phyloP scores from a whole-genome alignment of 2,329 filamentous ascomycete genomes.

The Epichloe aotearoae region DNA sequence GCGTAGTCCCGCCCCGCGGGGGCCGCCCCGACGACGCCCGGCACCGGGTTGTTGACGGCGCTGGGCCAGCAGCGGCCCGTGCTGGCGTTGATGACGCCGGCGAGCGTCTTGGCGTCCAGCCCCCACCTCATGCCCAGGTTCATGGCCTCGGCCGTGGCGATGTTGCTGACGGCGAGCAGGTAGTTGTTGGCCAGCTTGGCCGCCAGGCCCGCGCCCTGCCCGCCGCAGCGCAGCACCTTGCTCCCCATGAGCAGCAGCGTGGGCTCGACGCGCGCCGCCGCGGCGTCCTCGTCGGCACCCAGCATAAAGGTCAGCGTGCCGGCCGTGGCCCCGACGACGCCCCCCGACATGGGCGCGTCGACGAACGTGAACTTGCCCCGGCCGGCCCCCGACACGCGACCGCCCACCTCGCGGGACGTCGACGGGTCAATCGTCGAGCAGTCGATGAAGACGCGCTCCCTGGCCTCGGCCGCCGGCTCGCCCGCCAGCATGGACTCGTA shows the following conservation, averaged over 20 bases:
- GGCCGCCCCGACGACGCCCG: slow-evolving; percentile 63
- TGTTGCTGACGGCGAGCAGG: slow-evolving; percentile 85
- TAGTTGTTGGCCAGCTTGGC: slow-evolving; percentile 98
- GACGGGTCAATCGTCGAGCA: slow-evolving; percentile 92
- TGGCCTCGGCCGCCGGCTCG: slow-evolving; percentile 14
- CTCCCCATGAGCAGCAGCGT: slow-evolving; percentile 74
- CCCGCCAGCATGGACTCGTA: slow-evolving; percentile 62
- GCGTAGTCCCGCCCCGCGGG: slow-evolving; percentile 61
- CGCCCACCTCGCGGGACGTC: slow-evolving; percentile 66
- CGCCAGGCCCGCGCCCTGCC: slow-evolving; percentile 71
- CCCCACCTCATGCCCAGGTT: slow-evolving; percentile 50
- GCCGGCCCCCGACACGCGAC: slow-evolving; percentile 37
- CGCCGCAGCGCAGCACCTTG: slow-evolving; percentile 73
- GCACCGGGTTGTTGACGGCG: slow-evolving; percentile 90
- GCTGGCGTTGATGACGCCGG: slow-evolving; percentile 80
- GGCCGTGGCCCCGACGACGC: slow-evolving; percentile 78
- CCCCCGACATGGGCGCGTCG: slow-evolving; percentile 94
- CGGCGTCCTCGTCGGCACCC: slow-evolving; percentile 48
- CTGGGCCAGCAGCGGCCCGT: slow-evolving; percentile 95
- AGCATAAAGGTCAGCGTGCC: slow-evolving; percentile 95
- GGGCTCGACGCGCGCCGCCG: slow-evolving; percentile 52
- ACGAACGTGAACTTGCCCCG: slow-evolving; percentile 73
- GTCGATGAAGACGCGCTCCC: slow-evolving; percentile 69
- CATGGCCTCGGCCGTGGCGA: slow-evolving; percentile 53
- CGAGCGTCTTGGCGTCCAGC: slow-evolving; percentile 51